These are phyloP conservation scores for Clonostachys byssicola DNA, from an alignment of 2,329 filamentous ascomycete species.

Conservation along the genomic window DNA sequence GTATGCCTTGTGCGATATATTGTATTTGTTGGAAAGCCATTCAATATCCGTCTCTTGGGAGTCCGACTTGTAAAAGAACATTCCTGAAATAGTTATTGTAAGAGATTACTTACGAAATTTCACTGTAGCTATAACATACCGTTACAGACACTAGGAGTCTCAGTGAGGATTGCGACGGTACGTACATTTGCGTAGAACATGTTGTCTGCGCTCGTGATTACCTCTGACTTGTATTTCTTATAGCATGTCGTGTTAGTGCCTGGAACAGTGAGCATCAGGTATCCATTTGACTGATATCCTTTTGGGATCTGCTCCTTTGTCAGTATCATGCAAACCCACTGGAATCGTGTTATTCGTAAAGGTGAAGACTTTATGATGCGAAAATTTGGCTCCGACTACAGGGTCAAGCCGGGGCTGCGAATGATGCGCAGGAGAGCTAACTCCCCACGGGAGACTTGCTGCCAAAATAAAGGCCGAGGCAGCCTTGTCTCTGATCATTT, in stretches of 20 bases:
- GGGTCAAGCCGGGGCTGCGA: no score
- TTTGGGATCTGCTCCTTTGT: constrained; percentile 3
- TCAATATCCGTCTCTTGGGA: constrained; percentile 22
- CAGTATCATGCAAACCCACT: constrained; percentile 9
- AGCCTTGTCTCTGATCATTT: no score
- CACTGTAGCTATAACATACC: constrained; percentile 6
- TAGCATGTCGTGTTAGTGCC: constrained; percentile 15
- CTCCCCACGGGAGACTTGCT: no score
- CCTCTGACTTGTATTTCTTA: constrained; percentile 7
- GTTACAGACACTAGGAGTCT: constrained; percentile 21
- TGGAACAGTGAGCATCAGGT: constrained; percentile 17
- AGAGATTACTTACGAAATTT: no score
- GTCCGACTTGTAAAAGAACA: constrained; percentile 19
- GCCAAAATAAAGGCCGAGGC: no score
- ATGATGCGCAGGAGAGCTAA: no score
- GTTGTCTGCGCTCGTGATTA: constrained; percentile 14
- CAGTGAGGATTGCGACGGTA: constrained; percentile 17
- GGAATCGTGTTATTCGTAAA: constrained; percentile 11
- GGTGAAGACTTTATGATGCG: constrained; percentile 12
- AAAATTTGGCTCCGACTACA: constrained; percentile 4
- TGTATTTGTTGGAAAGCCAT: constrained; percentile 20
- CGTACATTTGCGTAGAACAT: constrained; percentile 21
- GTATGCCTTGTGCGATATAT: constrained; percentile 15
- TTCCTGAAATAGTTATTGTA: constrained; percentile 9
- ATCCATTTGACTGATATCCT: constrained; percentile 15